Conservation (phyloP, 2,329 filamentous ascomycete species). For the Aspergillus japonicus region DNA sequence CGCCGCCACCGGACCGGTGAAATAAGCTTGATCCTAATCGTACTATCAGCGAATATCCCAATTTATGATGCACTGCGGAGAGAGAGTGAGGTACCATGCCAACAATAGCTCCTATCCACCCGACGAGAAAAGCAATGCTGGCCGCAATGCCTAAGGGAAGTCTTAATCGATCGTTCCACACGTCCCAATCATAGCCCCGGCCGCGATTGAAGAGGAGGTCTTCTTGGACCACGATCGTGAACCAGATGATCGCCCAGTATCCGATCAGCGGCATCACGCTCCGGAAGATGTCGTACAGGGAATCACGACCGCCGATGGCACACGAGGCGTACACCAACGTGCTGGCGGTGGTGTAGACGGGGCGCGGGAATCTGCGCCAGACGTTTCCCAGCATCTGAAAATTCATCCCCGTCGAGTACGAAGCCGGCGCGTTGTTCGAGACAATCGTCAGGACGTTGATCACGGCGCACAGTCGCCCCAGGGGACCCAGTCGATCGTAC, state of each 20-base stretch:
- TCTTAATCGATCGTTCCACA: constrained; percentile 39
- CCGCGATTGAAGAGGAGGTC: constrained; percentile 43
- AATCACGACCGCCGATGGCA: constrained; percentile 45
- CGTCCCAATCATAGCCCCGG: constrained; percentile 42
- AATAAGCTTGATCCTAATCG: constrained; percentile 39
- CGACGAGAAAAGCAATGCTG: constrained; percentile 36
- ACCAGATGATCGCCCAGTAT: constrained; percentile 47
- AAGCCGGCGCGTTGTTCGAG: constrained; percentile 46
- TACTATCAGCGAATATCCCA: background rate
- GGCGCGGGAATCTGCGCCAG: constrained; percentile 42
- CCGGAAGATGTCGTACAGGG: constrained; percentile 46
- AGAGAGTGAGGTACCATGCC: constrained; percentile 35
- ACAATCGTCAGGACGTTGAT: constrained; percentile 45
- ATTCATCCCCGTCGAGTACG: constrained; percentile 47
- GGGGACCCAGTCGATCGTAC: constrained; percentile 41
- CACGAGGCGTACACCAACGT: constrained; percentile 45
- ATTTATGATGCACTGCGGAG: background rate
- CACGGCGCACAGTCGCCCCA: constrained; percentile 46
- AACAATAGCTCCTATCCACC: constrained; percentile 42
- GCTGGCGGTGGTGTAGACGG: constrained; percentile 43
- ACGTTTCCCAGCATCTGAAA: constrained; percentile 45
- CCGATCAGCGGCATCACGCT: constrained; percentile 49
- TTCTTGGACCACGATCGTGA: constrained; percentile 45
- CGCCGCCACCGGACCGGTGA: constrained; percentile 37
- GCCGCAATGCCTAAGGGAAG: constrained; percentile 46